A percentile compares a stretch with the other conserved stretches of the same genome.
Conservation (phyloP, 257 asterid species). For the Solanum acaule region DNA sequence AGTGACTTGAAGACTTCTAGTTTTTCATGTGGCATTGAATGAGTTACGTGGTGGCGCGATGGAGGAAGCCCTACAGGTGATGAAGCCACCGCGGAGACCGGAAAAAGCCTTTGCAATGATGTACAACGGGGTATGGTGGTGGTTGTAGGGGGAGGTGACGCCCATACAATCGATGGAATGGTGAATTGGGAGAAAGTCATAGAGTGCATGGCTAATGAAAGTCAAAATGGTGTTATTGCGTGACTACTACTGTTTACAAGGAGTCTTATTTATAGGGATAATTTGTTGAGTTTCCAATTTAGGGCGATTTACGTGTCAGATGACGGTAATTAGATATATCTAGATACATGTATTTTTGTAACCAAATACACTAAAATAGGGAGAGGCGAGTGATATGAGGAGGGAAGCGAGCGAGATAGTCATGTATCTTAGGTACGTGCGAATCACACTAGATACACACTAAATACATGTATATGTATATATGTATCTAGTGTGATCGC, state of each 20-base stretch:
- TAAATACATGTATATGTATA: no score
- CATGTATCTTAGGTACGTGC: no score
- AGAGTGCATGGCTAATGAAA: conserved; percentile 1
- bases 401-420: no score
- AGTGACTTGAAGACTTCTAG: conserved; percentile 20
- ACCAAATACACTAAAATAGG: no score
- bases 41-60: background rate
- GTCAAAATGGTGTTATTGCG: background rate
- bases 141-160: background rate
- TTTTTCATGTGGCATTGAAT: conserved; percentile 17
- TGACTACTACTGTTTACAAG: background rate
- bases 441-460: no score
- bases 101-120: background rate
- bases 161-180: background rate
- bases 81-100: background rate
- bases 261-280: background rate
- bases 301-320: no score
- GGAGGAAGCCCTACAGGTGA: no score
- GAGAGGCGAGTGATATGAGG: no score
- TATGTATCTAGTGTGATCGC: no score
- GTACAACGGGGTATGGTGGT: background rate
- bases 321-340: no score
- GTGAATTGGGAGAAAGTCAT: background rate
- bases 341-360: no score
- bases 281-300: no score